Conservation (phyloP, 2,329 filamentous ascomycete genomes). For the Xylaria sp. region DNA sequence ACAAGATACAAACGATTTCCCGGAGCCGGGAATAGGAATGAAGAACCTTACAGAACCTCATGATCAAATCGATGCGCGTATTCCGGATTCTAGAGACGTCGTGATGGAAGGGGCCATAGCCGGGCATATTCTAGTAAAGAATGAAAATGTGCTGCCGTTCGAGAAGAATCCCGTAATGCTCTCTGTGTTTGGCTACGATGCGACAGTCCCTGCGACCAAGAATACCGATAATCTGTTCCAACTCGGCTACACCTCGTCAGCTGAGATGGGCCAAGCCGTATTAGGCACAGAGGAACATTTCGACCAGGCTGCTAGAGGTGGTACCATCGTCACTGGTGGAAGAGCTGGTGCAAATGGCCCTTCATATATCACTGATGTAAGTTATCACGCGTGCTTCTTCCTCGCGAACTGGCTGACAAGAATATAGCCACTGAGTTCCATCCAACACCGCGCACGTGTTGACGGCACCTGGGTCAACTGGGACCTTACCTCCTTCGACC, state of each 20-base stretch:
- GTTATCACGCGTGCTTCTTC: slow-evolving; percentile 42
- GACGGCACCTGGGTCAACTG: slow-evolving; percentile 69
- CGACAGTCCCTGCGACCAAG: slow-evolving; percentile 60
- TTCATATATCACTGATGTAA: slow-evolving; percentile 61
- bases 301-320: slow-evolving; percentile 61
- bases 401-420: slow-evolving; percentile 31
- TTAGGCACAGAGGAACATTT: slow-evolving; percentile 58
- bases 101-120: slow-evolving; percentile 66
- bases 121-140: slow-evolving; percentile 82
- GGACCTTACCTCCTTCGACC: slow-evolving; percentile 61
- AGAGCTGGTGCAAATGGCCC: slow-evolving; percentile 63
- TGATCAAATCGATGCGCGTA: slow-evolving; percentile 60
- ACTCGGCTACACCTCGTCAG: slow-evolving; percentile 60
- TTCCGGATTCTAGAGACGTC: slow-evolving; percentile 56
- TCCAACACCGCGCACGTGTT: slow-evolving; percentile 63
- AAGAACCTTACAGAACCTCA: slow-evolving; percentile 69
- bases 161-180: slow-evolving; percentile 63
- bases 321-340: slow-evolving; percentile 64
- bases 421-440: slow-evolving; percentile 63
- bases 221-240: slow-evolving; percentile 60
- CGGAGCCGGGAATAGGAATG: slow-evolving; percentile 62
- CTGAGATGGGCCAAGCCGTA: slow-evolving; percentile 58
- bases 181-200: slow-evolving; percentile 73
- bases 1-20: slow-evolving; percentile 60
- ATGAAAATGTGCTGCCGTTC: slow-evolving; percentile 73